Base-by-base conservation (phyloP, 441 rosid species). In the Capsella rubella region DNA sequence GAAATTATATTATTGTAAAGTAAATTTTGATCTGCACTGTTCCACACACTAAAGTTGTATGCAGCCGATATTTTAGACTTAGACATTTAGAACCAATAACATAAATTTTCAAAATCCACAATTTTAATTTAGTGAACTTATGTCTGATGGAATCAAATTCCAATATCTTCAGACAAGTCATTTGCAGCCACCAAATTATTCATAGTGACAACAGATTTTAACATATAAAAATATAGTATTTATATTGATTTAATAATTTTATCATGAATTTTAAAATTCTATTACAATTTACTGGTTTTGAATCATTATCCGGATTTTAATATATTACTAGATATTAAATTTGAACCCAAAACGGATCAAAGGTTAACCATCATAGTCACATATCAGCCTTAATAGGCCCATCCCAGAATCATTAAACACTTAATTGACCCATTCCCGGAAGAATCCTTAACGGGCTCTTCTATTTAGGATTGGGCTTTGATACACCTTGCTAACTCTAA, bases 1-100 rank as follows among this genome's bases (percentile, higher is more conserved):
- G 14, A 4, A n/a, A 14, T 54, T 11, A 34, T 31, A 35, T 32
- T 35, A 25, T 21, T 21, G 25, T n/a, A 35, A 25, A 27, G 39
- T 73, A 56, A 65, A 35, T 28, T 10, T 66, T 66, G 3, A 58
- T 49, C 43, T 74, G 61, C 54, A 66, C 60, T 65, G 72, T 67
- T 66, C 67, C 72, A 57, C 18, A 67, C 47, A 57, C 42, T 66
- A 31, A 65, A 66, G 16, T 39, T 66, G 31, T 58, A 50, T 66
- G 67, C 72, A 67, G 68, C 68, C 67, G 73, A 74, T 67, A 51
- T 31, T 55, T 51, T 59, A 69, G 68, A 74, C 73, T 32, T 60
- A 7, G 18, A 52, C 37, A 53, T 29, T 49, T 49, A 34, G 54
- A 46, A 40, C 5, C 18, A 42, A n/a, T 49, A 15, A 51, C 54